A percentile compares a stretch with the other conserved stretches of the same genome.
phyloP scores from a whole-genome alignment of 129 eudicot genomes.

The Chrysanthemum seticuspe region DNA sequence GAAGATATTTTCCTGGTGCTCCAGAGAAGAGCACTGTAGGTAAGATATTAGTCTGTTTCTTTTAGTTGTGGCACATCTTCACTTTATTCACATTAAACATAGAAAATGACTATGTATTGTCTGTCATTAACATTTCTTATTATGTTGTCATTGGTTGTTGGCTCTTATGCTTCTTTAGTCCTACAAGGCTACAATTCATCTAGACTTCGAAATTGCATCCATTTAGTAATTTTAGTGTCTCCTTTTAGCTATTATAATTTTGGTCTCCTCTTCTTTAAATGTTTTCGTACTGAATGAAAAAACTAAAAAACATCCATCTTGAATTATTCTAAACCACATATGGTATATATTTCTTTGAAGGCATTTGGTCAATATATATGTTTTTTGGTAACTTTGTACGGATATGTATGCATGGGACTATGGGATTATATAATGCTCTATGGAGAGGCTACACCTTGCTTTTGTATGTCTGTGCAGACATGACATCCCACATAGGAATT shows the following conservation, averaged over 20 bases:
- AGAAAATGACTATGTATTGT: constrained; percentile 1
- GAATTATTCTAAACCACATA: too few species aligned
- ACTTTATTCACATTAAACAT: background rate
- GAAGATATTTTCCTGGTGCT: constrained; percentile 3
- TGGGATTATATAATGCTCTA: background rate
- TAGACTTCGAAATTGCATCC: too few species aligned
- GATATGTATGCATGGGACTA: constrained; percentile 5
- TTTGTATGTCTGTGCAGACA: background rate
- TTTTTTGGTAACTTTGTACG: too few species aligned
- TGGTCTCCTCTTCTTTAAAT: too few species aligned
- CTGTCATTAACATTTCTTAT: constrained; percentile 1
- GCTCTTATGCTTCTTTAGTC: too few species aligned
- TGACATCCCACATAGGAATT: constrained; percentile 1
- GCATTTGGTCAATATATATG: too few species aligned
- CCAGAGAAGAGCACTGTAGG: constrained; percentile 81
- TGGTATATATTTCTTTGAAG: too few species aligned
- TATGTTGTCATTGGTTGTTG: background rate
- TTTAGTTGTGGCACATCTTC: constrained; percentile 2
- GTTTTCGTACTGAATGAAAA: too few species aligned
- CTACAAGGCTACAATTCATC: too few species aligned
- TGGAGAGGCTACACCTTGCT: constrained; percentile 3
- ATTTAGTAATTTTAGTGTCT: too few species aligned
- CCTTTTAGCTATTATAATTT: too few species aligned
- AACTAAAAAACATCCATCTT: too few species aligned
- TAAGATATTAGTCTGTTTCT: background rate